A percentile compares a stretch with the other conserved stretches of the same genome.
These are phyloP conservation scores for Ogataea neopini DNA, from an alignment of 805 yeast genomes.

Conservation along the genomic window DNA sequence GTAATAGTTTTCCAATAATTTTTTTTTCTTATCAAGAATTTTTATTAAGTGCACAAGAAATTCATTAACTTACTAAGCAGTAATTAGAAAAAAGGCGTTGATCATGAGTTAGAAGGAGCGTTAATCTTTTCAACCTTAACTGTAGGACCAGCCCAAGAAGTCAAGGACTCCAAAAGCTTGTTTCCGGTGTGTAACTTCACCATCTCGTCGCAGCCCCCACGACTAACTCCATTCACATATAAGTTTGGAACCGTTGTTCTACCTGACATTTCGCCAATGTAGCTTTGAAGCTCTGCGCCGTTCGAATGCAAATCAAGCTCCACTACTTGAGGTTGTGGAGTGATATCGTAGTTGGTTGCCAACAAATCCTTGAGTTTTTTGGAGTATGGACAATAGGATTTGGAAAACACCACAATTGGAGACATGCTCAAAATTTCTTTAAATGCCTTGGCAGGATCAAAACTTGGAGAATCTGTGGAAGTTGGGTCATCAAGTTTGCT, in stretches of 20 bases:
- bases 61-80: neutral
- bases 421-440: constrained; percentile 56
- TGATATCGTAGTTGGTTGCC: constrained; percentile 60
- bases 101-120: constrained; percentile 55
- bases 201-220: constrained; percentile 92
- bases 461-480: constrained; percentile 19
- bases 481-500: neutral
- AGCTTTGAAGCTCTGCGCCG: constrained; percentile 74
- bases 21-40: neutral
- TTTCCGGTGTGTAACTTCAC: constrained; percentile 58
- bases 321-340: constrained; percentile 71
- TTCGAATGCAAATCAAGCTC: constrained; percentile 81
- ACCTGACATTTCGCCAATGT: constrained; percentile 68
- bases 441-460: constrained; percentile 55
- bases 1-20: neutral
- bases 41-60: neutral
- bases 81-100: neutral
- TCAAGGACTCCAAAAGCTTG: constrained; percentile 50
- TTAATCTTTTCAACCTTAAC: constrained; percentile 50
- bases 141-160: constrained; percentile 62
- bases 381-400: constrained; percentile 75
- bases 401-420: constrained; percentile 67
- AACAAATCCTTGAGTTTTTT: constrained; percentile 68
- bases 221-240: constrained; percentile 66
- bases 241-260: constrained; percentile 91